Conservation (phyloP, 176 grass and related monocot species). For the Eleusine indica region DNA sequence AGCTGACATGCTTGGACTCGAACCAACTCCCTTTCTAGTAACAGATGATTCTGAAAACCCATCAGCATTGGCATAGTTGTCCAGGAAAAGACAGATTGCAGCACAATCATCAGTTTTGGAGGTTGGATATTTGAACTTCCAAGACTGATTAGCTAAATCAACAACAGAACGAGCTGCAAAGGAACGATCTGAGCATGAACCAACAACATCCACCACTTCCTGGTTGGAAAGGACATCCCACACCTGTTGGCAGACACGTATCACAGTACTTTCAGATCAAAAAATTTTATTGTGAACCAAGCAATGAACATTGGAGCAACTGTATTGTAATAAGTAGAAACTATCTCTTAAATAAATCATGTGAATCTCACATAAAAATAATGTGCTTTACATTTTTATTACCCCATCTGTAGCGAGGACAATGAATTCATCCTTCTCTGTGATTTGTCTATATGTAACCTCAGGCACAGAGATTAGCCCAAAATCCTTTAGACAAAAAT, state of each 20-base stretch:
- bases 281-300: neutral
- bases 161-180: slow-evolving; percentile 54
- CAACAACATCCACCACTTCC: slow-evolving; percentile 68
- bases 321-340: slow-evolving; percentile 7
- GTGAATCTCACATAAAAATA: neutral
- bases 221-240: slow-evolving; percentile 84
- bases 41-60: slow-evolving; percentile 28
- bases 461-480: slow-evolving; percentile 77
- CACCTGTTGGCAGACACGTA: slow-evolving; percentile 49
- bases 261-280: slow-evolving; percentile 2
- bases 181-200: slow-evolving; percentile 45
- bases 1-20: slow-evolving; percentile 9
- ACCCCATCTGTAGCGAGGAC: slow-evolving; percentile 81
- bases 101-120: slow-evolving; percentile 78
- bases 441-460: slow-evolving; percentile 54
- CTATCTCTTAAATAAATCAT: slow-evolving; percentile 6
- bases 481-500: slow-evolving; percentile 83
- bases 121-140: slow-evolving; percentile 72
- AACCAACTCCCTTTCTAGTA: slow-evolving; percentile 29
- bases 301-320: neutral
- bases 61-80: slow-evolving; percentile 27
- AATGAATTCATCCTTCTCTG: slow-evolving; percentile 71
- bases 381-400: slow-evolving; percentile 36
- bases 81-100: slow-evolving; percentile 62
- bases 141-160: slow-evolving; percentile 57